Evolutionary conservation across 306 rosid genomes (phyloP), one percentile per base, ranked within the genome.

Genomic region (Crotalaria pallida): DNA sequence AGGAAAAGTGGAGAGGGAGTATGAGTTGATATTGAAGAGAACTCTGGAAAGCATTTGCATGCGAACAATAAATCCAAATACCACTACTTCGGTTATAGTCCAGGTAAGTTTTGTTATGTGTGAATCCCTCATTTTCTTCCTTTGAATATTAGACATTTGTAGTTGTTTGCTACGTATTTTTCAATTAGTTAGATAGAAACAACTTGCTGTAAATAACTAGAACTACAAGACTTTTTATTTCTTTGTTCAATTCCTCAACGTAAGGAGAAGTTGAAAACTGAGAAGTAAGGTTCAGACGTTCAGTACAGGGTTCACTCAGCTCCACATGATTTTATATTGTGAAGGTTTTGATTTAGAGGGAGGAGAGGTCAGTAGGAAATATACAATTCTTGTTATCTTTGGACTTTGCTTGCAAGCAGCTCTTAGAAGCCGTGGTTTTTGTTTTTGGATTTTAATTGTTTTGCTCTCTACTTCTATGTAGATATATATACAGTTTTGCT

Each of bases 1-100:
- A 88, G 97, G 96, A 62, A 88, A 90, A 78, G 34, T 55, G 73
- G 96, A 89, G 59, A 92, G 47, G 87, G 96, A 92, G 80, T 88
- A 81, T 27, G 98, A 92, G 88, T 88, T 92, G 96, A 78, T 89
- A 74, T 48, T 92, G 60, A 92, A 88, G 87, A 89, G 81, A 74
- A 89, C 96, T 19, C 52, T 92, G 53, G 87, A 88, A 77, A 92
- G 96, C 65, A 86, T 92, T 16, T 89, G 89, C 75, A 74, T 92
- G 55, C 84, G 89, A 41, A 81, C 83, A 2, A 77, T 86, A 63
- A 83, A 88, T 82, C 96, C 98, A 2, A 92, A 89, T 44, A 92
- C 96, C 58, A 87, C 92, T 8, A 86, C 92, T 18, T 84, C 92
- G 0, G 78, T 92, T 66, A 84, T 89, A 18, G 59, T 89, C 70